Percentiles rank a stretch among this genome's conserved stretches.
These are phyloP conservation scores for Psilocybe mexicana DNA, from an alignment of 1,284 basidiomycete genomes.

Conservation along the genomic window DNA sequence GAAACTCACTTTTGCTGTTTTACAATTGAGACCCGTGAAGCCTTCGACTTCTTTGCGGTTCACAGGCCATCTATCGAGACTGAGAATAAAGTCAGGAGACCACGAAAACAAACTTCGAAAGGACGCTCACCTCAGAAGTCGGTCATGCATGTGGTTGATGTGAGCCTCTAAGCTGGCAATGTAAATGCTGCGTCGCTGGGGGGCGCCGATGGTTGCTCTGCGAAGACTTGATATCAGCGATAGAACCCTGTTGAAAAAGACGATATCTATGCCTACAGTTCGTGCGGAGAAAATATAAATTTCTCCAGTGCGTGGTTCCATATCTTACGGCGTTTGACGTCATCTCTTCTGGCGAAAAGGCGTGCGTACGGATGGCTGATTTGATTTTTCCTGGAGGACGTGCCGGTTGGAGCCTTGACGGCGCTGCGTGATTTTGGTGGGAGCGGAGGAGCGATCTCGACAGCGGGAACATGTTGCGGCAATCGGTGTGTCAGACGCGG, in stretches of 20 bases:
- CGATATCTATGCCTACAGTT: constrained; percentile 47
- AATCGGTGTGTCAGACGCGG: not conserved
- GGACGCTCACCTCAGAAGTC: constrained; percentile 41
- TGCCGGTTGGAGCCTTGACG: not conserved
- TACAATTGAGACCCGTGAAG: constrained; percentile 65
- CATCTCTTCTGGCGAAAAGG: constrained; percentile 60
- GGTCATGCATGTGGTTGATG: constrained; percentile 57
- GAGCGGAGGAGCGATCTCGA: constrained; percentile 1
- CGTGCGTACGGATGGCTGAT: constrained; percentile 67
- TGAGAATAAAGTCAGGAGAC: constrained; percentile 13
- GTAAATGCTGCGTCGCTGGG: constrained; percentile 60
- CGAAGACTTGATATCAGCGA: not conserved
- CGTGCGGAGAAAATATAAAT: constrained; percentile 61
- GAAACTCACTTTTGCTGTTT: constrained; percentile 63
- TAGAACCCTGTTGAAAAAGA: not conserved
- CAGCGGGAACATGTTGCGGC: not conserved
- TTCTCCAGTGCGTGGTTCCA: constrained; percentile 79
- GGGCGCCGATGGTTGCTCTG: constrained; percentile 66
- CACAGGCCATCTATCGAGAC: constrained; percentile 55
- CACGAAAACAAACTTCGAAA: not conserved
- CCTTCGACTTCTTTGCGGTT: constrained; percentile 51
- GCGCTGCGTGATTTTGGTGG: constrained; percentile 15
- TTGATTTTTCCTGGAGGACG: constrained; percentile 24
- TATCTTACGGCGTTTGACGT: constrained; percentile 64
- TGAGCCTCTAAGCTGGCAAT: constrained; percentile 63